Evolutionary conservation across 768 basidiomycete genomes (phyloP), one percentile per base, ranked within the genome.

Genomic region (Kwoniella sp.): DNA sequence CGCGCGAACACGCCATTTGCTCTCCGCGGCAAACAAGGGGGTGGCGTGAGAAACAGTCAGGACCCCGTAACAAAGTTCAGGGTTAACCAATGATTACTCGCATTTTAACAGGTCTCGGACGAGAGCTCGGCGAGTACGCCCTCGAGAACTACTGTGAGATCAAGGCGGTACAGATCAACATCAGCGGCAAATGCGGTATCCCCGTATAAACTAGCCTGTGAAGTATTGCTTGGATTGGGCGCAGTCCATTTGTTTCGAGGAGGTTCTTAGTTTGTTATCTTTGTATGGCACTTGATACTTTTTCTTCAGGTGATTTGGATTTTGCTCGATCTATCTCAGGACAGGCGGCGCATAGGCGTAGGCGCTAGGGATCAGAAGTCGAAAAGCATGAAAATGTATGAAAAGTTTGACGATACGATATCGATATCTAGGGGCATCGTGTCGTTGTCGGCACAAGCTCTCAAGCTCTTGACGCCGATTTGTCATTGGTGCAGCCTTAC

Each of bases 101-200:
- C 27, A 25, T 54, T 17, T 55, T 10, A 0, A 30, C 25, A 65
- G 69, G 74, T 63, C 87, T 91, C 22, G 91, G 91, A 21, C 84
- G 89, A 29, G 91, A 92, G 78, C 77, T 88, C 44, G 91, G 90
- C 29, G 87, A 90, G 65, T 89, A 91, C 78, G 91, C 89, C 15
- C 74, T 88, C 40, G 79, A 83, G 44, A 70, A 64, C 55, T 89
- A 88, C 77, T 86, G 85, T 64, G 84, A 74, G 57, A 62, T 88
- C 76, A 89, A 89, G 78, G 85, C 86, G 25, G 86, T 90, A 1
- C 87, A 88, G 1, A 54, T 76, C 65, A 76, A 76, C 63, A 58
- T 73, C 19, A 33, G 56, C 26, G 67, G 62, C 47, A 59, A 64
- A 37, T 64, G 62, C 44, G 62, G 62, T 58, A 54, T 64, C 27